Percentiles rank a stretch among this genome's conserved stretches.
Evolutionary conservation across 2,329 filamentous ascomycete species (phyloP).

Genomic region (Colletotrichum tofieldiae): DNA sequence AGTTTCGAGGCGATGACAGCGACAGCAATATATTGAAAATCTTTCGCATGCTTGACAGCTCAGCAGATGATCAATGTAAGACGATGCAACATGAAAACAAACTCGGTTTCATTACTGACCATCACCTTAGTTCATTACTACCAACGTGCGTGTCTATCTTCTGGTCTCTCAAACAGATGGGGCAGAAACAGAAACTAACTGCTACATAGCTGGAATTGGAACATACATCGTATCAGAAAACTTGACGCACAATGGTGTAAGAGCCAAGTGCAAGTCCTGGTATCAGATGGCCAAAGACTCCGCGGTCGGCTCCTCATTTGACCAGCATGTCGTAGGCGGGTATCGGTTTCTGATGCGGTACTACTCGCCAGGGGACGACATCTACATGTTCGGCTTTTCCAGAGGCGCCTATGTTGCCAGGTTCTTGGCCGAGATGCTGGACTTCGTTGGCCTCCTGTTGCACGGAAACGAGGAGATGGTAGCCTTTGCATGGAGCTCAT

Average conservation of each 20-base stretch:
- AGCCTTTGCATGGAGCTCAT: conserved; percentile 87
- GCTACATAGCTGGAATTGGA: conserved; percentile 74
- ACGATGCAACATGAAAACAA: background rate
- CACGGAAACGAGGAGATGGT: conserved; percentile 91
- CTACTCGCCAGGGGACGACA: conserved; percentile 75
- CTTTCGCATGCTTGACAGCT: conserved; percentile 78
- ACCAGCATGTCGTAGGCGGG: conserved; percentile 86
- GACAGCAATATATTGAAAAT: conserved; percentile 80
- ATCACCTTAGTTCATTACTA: conserved; percentile 69
- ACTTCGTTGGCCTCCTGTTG: conserved; percentile 84
- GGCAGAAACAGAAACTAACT: background rate
- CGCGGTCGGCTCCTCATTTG: conserved; percentile 85
- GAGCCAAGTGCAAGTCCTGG: conserved; percentile 75
- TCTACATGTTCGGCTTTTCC: conserved; percentile 83
- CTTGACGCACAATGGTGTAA: conserved; percentile 70
- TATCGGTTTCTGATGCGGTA: conserved; percentile 86
- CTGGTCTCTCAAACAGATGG: background rate
- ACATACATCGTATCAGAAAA: conserved; percentile 78
- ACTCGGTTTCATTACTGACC: background rate
- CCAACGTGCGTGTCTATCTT: conserved; percentile 64
- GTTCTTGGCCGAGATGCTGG: conserved; percentile 87
- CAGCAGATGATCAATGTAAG: conserved; percentile 72
- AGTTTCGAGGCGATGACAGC: conserved; percentile 74
- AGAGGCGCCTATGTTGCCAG: conserved; percentile 82
- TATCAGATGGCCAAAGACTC: conserved; percentile 84